A percentile compares a stretch with the other conserved stretches of the same genome.
Conservation (phyloP, 2,329 filamentous ascomycete genomes). For the Alternaria rosae region DNA sequence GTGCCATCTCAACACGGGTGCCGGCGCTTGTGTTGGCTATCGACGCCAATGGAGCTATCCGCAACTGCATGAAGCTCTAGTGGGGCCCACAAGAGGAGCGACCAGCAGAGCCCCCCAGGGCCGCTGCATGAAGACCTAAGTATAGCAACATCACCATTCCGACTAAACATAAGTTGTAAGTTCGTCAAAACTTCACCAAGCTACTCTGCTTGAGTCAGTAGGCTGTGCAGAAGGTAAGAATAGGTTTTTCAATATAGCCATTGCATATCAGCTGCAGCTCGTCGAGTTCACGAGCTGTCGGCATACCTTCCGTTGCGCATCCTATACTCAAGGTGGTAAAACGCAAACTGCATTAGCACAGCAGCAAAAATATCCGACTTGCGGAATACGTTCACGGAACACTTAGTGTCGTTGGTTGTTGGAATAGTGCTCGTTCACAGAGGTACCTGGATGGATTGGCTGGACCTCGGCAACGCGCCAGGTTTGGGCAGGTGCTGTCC, state of each 20-base stretch:
- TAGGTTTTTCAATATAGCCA: constrained; percentile 9
- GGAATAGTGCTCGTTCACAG: neutral
- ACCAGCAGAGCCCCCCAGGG: constrained; percentile 18
- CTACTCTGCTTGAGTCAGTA: neutral
- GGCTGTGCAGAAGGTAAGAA: constrained; percentile 12
- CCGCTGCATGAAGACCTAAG: constrained; percentile 21
- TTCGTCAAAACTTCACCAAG: constrained; percentile 2
- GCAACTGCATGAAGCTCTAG: constrained; percentile 14
- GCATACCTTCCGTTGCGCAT: neutral
- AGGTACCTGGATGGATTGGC: neutral
- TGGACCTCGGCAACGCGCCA: neutral
- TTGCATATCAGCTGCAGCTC: neutral
- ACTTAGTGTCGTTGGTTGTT: neutral
- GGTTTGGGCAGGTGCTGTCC: neutral
- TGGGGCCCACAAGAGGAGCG: constrained; percentile 10
- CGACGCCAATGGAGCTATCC: constrained; percentile 9
- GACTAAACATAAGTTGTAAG: neutral
- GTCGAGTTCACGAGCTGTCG: neutral
- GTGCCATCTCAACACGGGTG: neutral
- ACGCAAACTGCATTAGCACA: neutral
- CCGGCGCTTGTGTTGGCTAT: constrained; percentile 11
- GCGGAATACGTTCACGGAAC: neutral
- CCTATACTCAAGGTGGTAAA: neutral
- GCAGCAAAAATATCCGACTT: neutral
- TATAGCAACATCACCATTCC: constrained; percentile 20